Evolutionary conservation across 1,284 basidiomycete genomes (phyloP).

Genomic region (Athelia psychrophila): DNA sequence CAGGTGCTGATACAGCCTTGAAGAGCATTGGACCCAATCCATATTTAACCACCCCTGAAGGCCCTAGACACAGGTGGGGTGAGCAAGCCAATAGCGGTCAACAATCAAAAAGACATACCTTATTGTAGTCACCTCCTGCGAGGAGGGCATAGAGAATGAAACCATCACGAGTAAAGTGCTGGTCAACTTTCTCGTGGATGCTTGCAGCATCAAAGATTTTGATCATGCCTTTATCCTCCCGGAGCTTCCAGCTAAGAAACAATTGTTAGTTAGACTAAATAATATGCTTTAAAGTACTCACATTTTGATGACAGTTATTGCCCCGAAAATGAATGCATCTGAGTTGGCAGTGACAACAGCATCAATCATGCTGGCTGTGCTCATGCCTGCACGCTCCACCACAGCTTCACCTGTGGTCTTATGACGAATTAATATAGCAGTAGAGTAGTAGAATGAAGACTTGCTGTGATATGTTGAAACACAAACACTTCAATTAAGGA

Average conservation of each 20-base stretch:
- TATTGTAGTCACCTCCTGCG: neutral
- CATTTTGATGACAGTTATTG: conserved; percentile 1
- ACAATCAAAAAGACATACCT: neutral
- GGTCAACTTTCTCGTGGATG: neutral
- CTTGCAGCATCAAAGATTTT: neutral
- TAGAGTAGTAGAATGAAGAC: neutral
- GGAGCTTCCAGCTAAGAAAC: neutral
- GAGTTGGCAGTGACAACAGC: conserved; percentile 4
- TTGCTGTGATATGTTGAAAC: neutral
- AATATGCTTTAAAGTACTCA: neutral
- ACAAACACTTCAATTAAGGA: neutral
- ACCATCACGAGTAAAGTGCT: neutral
- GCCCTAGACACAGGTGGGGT: too few species aligned
- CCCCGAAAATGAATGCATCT: conserved; percentile 5
- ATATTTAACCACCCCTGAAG: neutral
- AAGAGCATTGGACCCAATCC: neutral
- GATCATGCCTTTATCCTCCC: neutral
- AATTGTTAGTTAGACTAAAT: too few species aligned
- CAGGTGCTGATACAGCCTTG: neutral
- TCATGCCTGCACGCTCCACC: conserved; percentile 3
- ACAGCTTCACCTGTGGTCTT: neutral
- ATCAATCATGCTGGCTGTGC: conserved; percentile 1
- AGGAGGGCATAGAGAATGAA: neutral
- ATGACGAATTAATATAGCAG: neutral
- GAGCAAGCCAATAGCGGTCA: neutral